Percentiles rank a stretch among this genome's conserved stretches.
These are phyloP conservation scores for Phoma herbarum DNA, from an alignment of 2,329 filamentous ascomycete genomes.

Conservation along the genomic window DNA sequence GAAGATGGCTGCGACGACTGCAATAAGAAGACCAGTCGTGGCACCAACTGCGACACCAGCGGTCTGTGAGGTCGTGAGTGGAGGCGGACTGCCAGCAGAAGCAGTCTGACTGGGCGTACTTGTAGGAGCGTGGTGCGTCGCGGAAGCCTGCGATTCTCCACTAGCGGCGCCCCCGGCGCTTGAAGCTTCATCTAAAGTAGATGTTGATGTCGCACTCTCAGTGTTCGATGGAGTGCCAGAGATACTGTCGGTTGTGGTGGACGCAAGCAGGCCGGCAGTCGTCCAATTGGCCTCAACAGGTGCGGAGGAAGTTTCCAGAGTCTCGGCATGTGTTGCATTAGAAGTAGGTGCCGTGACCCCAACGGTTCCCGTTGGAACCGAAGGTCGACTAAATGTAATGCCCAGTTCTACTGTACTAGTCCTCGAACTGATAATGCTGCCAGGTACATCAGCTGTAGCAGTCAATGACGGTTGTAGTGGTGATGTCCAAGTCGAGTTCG, in stretches of 20 bases:
- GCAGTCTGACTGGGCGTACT: constrained; percentile 23
- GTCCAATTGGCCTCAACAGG: constrained; percentile 4
- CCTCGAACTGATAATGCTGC: not conserved
- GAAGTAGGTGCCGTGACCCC: not conserved
- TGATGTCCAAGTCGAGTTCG: constrained; percentile 5
- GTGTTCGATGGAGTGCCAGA: not conserved
- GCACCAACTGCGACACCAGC: constrained; percentile 49
- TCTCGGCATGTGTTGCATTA: constrained; percentile 11
- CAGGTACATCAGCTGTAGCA: not conserved
- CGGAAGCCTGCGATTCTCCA: not conserved
- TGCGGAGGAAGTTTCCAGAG: constrained; percentile 5
- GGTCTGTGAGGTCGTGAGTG: constrained; percentile 42
- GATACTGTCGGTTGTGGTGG: not conserved
- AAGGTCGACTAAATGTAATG: constrained; percentile 15
- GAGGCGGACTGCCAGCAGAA: constrained; percentile 25
- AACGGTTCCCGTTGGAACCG: constrained; percentile 3
- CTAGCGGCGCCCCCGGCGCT: not conserved
- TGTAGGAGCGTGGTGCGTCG: constrained; percentile 20
- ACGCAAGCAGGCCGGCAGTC: not conserved
- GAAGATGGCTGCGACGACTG: constrained; percentile 45
- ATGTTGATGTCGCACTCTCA: not conserved
- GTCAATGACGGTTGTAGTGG: not conserved
- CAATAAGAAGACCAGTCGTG: constrained; percentile 45
- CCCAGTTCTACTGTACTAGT: not conserved
- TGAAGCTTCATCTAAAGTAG: not conserved